Percentiles rank a stretch among this genome's conserved stretches.
phyloP scores from a whole-genome alignment of 139 green algal species.

The Parachlorella kessleri region DNA sequence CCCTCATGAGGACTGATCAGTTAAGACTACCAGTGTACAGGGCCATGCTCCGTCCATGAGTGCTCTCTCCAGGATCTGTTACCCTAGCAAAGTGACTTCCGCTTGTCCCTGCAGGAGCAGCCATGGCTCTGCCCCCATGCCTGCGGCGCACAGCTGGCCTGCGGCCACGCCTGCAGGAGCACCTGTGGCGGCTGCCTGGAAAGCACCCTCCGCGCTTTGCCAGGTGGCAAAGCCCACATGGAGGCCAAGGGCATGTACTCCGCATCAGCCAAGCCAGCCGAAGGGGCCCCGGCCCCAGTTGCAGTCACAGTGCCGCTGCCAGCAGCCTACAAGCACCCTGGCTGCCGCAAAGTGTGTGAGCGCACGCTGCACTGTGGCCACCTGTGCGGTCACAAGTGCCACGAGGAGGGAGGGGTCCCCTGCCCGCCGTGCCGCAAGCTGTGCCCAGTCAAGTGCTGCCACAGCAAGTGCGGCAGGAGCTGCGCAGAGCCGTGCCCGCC shows the following conservation, averaged over 20 bases:
- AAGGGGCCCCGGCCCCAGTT: too few relatives aligned
- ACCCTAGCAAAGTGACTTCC: too few relatives aligned
- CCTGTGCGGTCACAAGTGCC: background rate
- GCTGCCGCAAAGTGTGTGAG: background rate
- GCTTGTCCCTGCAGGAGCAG: background rate
- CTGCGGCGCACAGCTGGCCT: background rate
- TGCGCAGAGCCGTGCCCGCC: slow-evolving; percentile 52
- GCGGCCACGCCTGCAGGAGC: background rate
- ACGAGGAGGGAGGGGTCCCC: background rate
- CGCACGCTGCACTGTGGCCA: background rate
- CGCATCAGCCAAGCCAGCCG: background rate
- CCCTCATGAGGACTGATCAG: background rate
- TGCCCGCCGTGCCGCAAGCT: slow-evolving; percentile 6
- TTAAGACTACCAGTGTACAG: background rate
- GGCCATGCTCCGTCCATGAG: background rate
- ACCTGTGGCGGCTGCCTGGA: background rate
- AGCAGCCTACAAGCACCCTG: background rate
- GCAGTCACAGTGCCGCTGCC: background rate
- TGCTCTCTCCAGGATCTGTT: too few relatives aligned
- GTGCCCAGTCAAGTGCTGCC: slow-evolving; percentile 1
- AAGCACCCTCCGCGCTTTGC: too few relatives aligned
- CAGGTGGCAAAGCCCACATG: too few relatives aligned
- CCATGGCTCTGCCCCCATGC: background rate
- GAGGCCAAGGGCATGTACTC: too few relatives aligned
- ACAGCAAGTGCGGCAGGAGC: slow-evolving; percentile 26